Conservation (phyloP, 2,329 filamentous ascomycete genomes). For the Xylariales sp. region DNA sequence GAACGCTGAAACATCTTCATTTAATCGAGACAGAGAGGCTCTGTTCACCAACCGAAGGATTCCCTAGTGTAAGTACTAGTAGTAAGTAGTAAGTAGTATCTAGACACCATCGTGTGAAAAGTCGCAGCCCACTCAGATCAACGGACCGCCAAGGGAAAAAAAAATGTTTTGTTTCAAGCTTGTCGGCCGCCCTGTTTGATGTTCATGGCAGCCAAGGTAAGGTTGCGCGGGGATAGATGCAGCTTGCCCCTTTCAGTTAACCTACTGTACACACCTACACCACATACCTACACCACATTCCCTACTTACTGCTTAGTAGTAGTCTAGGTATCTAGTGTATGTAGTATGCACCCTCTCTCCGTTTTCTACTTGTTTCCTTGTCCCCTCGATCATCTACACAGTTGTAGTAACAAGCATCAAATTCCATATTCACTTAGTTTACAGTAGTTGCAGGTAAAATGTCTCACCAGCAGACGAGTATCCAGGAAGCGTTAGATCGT, state of each 20-base stretch:
- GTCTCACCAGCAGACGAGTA: background rate
- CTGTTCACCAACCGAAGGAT: background rate
- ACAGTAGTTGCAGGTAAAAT: too few relatives aligned
- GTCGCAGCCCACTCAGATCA: background rate
- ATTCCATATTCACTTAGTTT: too few relatives aligned
- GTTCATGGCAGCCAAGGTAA: constrained; percentile 12
- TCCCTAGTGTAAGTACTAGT: background rate
- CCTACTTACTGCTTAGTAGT: too few relatives aligned
- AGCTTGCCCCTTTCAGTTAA: constrained; percentile 5
- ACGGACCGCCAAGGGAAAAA: background rate
- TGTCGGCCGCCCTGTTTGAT: constrained; percentile 37
- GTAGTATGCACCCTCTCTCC: background rate
- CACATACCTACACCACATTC: too few relatives aligned
- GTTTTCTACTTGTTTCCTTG: background rate
- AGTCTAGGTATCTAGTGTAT: too few relatives aligned
- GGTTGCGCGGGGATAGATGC: constrained; percentile 24
- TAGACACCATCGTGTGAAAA: background rate
- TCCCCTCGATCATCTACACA: background rate
- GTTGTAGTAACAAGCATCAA: background rate
- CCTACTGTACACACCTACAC: background rate
- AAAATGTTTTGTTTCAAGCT: constrained; percentile 43
- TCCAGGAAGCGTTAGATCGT: too few relatives aligned
- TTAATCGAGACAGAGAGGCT: constrained; percentile 4
- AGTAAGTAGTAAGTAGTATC: background rate
- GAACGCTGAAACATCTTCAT: constrained; percentile 14